Base-by-base conservation (phyloP, 2,329 filamentous ascomycete species). In the Pseudogymnoascus sp. region DNA sequence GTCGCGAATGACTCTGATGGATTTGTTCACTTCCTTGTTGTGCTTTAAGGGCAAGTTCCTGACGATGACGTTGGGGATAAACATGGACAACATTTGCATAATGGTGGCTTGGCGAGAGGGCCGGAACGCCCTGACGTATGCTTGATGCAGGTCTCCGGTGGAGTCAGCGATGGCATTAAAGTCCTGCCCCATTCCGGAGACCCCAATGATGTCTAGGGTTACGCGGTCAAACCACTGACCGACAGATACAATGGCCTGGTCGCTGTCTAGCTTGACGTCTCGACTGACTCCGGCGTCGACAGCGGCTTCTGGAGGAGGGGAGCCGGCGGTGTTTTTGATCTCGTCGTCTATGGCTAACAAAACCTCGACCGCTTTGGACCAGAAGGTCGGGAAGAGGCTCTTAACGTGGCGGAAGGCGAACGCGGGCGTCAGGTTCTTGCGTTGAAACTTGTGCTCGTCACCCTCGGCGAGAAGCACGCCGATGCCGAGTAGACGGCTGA, bases 331-430 rank as follows among this genome's bases (percentile, higher is more conserved):
- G 66, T 74, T 71, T 68, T 76, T 63, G n/a, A 85, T 72, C 26
- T 81, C 75, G 7, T 76, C 73, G 1, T 79, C 81, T 73, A 96
- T 87, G 60, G 82, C 81, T 19, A 82, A 75, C 5, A 87, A 85
- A 69, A 88, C 83, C 72, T 93, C 87, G 6, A 82, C 75, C 0
- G 87, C 83, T 75, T 96, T 96, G 19, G 76, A 70, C 91, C 91
- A 96, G 75, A 97, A 96, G 5, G 89, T 77, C 0, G 91, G 88
- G 69, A 96, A 95, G 12, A 96, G 78, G 64, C 93, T 84, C 72
- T 95, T 96, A 73, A 96, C 80, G 70, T 96, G 90, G 22, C 91
- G 84, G 71, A 91, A 96, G n/a, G 86, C 82, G 74, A 96, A 96
- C 1, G 91, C 90, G 0, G 91, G 91, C 77, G 88, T 85, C 16